Percentiles rank a stretch among this genome's conserved stretches.
Conservation (phyloP, 441 rosid species). For the Aquilaria agallochum region DNA sequence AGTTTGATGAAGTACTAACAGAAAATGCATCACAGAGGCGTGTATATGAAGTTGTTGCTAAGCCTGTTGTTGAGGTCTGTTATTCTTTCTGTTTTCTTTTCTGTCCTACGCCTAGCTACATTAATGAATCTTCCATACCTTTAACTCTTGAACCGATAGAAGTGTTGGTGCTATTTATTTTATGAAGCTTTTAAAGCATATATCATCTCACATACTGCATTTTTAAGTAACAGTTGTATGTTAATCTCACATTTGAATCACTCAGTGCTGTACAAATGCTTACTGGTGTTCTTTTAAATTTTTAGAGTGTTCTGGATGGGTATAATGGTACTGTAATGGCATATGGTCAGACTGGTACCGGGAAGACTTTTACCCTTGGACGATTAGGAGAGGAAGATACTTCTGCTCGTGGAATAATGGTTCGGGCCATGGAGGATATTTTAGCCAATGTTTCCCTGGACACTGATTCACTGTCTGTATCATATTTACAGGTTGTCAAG, state of each 20-base stretch:
- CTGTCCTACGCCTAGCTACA: background rate
- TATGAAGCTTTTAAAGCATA: too few relatives aligned
- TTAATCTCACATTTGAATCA: background rate
- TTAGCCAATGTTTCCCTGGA: constrained; percentile 61
- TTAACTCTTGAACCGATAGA: too few relatives aligned
- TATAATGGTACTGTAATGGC: constrained; percentile 99
- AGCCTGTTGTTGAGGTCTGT: constrained; percentile 96
- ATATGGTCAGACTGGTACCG: constrained; percentile 99
- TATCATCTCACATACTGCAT: background rate
- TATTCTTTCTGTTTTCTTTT: constrained; percentile 12
- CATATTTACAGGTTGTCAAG: constrained; percentile 79
- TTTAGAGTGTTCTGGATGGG: constrained; percentile 93
- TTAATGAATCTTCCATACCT: too few relatives aligned
- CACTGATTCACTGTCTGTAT: constrained; percentile 75
- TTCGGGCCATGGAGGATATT: constrained; percentile 96
- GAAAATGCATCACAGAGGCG: constrained; percentile 96
- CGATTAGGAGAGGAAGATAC: constrained; percentile 83
- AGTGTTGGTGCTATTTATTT: too few relatives aligned
- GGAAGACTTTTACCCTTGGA: constrained; percentile 97
- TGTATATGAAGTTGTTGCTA: constrained; percentile 93
- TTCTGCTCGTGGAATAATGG: constrained; percentile 98
- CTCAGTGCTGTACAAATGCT: constrained; percentile 1
- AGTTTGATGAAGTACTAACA: constrained; percentile 88
- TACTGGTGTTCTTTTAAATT: constrained; percentile 3
- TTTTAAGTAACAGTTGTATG: background rate